Conservation (phyloP, 169 alveolate genomes). For the Cryptosporidium sp. region DNA sequence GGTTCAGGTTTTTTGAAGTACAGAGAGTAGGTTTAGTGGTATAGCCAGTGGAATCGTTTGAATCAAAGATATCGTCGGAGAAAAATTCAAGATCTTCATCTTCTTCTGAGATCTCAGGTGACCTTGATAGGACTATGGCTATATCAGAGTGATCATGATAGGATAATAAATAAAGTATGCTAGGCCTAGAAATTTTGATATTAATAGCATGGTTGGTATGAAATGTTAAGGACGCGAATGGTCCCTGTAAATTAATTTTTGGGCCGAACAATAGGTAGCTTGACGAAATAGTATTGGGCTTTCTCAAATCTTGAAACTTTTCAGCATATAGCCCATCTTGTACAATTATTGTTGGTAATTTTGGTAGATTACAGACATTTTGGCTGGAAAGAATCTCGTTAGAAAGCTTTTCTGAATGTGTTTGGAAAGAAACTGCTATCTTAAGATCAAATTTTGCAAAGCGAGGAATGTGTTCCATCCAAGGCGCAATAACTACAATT, state of each 20-base stretch:
- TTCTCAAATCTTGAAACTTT: constrained; percentile 8
- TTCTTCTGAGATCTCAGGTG: constrained; percentile 14
- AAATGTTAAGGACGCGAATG: constrained; percentile 37
- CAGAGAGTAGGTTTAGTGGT: neutral
- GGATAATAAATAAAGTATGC: constrained; percentile 34
- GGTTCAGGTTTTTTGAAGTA: neutral
- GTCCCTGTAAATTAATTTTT: constrained; percentile 3
- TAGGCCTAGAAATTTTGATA: constrained; percentile 37
- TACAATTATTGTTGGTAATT: constrained; percentile 12
- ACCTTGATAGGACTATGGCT: constrained; percentile 30
- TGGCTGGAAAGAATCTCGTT: constrained; percentile 4
- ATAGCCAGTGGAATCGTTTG: neutral
- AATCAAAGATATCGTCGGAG: constrained; percentile 19
- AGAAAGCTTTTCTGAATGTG: neutral
- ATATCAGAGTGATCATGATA: constrained; percentile 72
- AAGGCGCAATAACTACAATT: constrained; percentile 36
- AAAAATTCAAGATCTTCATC: constrained; percentile 62
- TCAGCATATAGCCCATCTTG: constrained; percentile 43
- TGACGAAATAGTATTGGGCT: constrained; percentile 20
- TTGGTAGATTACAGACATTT: constrained; percentile 30
- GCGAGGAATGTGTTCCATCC: constrained; percentile 29
- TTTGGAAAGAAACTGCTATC: constrained; percentile 41
- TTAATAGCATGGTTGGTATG: constrained; percentile 18
- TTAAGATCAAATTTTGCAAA: constrained; percentile 47
- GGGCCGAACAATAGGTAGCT: constrained; percentile 15